These are phyloP conservation scores for Boletus barrowsii DNA, from an alignment of 768 basidiomycete species.

Conservation along the genomic window DNA sequence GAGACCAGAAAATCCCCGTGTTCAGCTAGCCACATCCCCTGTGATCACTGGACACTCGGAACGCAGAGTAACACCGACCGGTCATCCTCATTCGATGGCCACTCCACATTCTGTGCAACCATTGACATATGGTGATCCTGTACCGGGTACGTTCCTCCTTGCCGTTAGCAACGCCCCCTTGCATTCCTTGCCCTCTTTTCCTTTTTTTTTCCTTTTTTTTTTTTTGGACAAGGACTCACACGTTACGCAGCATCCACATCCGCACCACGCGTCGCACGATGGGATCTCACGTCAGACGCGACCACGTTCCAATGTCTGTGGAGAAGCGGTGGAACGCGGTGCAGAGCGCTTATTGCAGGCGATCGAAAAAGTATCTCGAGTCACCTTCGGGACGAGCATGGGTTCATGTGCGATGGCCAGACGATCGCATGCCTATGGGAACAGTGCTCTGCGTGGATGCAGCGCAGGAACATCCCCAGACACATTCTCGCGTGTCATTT, in stretches of 20 bases:
- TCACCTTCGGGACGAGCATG: slow-evolving; percentile 21
- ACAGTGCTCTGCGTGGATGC: slow-evolving; percentile 12
- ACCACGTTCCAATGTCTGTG: slow-evolving; percentile 22
- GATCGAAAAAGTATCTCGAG: slow-evolving; percentile 17
- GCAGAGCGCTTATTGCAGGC: slow-evolving; percentile 14
- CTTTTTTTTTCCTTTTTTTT: neutral
- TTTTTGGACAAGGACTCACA: slow-evolving; percentile 1
- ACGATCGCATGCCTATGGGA: slow-evolving; percentile 16
- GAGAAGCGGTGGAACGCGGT: slow-evolving; percentile 7
- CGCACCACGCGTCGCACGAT: slow-evolving; percentile 9
- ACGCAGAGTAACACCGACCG: neutral
- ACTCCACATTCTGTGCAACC: neutral
- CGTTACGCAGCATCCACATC: slow-evolving; percentile 6
- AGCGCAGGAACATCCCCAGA: slow-evolving; percentile 26
- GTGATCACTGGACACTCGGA: neutral
- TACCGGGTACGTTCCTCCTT: slow-evolving; percentile 12
- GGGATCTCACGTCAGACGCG: neutral
- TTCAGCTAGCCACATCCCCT: neutral
- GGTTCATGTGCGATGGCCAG: slow-evolving; percentile 18
- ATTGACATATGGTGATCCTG: neutral
- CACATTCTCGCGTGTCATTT: slow-evolving; percentile 26
- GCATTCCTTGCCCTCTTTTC: too few species aligned
- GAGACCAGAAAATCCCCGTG: neutral
- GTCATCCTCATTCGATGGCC: neutral
- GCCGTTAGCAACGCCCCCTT: neutral